Percentiles rank a stretch among this genome's conserved stretches.
These are phyloP conservation scores for Syzygium jambos DNA, from an alignment of 345 rosid species.

Conservation along the genomic window DNA sequence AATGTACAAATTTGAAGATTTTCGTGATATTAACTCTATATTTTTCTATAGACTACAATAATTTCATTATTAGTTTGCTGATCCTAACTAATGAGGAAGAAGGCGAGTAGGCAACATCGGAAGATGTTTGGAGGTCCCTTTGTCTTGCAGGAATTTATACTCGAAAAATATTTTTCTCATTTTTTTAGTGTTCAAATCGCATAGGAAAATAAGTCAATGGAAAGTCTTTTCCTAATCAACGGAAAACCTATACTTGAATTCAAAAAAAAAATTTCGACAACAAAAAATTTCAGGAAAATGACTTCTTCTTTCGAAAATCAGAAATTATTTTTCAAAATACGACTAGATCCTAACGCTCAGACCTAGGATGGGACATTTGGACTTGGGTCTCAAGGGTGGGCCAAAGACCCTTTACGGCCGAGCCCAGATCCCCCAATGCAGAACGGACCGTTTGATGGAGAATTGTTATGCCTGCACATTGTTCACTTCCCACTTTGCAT, in stretches of 20 bases:
- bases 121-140: background rate
- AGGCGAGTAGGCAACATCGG: background rate
- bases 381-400: too few species aligned
- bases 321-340: background rate
- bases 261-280: too few species aligned
- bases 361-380: background rate
- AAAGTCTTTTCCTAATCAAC: background rate
- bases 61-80: background rate
- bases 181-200: background rate
- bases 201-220: background rate
- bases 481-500: background rate
- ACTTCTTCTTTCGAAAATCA: background rate
- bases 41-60: background rate
- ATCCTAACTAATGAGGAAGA: background rate
- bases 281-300: background rate
- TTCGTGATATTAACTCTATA: background rate
- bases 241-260: background rate
- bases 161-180: background rate
- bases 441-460: background rate
- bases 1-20: too few species aligned
- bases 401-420: background rate
- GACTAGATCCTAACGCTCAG: rapidly evolving
- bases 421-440: rapidly evolving
- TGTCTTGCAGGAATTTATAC: background rate
- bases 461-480: background rate